These are phyloP conservation scores for Cochlearia excelsa DNA, from an alignment of 345 rosid genomes.

Conservation along the genomic window DNA sequence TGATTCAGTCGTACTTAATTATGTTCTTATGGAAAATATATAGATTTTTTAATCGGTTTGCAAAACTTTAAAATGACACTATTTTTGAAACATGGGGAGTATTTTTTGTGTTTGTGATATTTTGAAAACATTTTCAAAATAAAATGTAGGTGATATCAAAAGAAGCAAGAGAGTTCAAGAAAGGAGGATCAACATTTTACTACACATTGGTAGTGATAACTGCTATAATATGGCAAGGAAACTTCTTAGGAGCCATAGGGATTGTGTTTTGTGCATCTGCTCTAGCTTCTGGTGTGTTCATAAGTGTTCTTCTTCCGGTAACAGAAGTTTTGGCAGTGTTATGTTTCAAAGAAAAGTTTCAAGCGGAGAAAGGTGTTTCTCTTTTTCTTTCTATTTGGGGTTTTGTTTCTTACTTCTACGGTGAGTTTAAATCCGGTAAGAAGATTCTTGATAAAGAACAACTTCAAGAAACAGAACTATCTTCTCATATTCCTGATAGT, in stretches of 20 bases:
- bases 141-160: constrained; percentile 45
- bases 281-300: constrained; percentile 50
- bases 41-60: no score
- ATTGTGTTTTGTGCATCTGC: constrained; percentile 57
- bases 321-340: constrained; percentile 64
- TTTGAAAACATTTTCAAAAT: no score
- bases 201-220: constrained; percentile 40
- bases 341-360: constrained; percentile 61
- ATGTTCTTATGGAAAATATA: no score
- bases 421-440: constrained; percentile 48
- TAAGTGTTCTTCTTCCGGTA: constrained; percentile 50
- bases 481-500: neutral
- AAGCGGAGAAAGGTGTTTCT: constrained; percentile 61
- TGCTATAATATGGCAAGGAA: constrained; percentile 48
- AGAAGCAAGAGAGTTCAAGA: constrained; percentile 52
- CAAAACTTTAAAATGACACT: no score
- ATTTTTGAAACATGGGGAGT: no score
- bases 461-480: constrained; percentile 31
- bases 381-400: constrained; percentile 75
- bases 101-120: no score
- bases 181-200: constrained; percentile 45
- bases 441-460: constrained; percentile 11
- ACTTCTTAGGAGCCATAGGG: constrained; percentile 58
- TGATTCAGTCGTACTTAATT: no score
- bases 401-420: constrained; percentile 66